These are phyloP conservation scores for Persicaria maculosa DNA, from an alignment of 148 eudicot species.

Conservation along the genomic window DNA sequence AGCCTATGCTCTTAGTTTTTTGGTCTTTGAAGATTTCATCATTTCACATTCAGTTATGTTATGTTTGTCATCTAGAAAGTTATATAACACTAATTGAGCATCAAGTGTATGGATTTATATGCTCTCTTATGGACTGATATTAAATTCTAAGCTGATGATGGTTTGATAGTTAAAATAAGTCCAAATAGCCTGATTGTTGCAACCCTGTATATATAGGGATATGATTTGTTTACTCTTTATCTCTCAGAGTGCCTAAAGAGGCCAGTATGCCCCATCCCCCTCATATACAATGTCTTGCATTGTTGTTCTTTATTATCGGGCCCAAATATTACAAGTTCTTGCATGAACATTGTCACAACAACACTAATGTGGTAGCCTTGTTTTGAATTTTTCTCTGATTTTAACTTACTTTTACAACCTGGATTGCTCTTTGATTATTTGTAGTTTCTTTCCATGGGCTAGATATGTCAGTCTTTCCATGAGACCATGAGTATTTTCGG, in stretches of 20 bases:
- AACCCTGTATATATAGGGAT: slow-evolving; percentile 32
- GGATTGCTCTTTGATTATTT: not conserved
- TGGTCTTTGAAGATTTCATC: not conserved
- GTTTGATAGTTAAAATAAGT: slow-evolving; percentile 8
- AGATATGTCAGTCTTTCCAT: not conserved
- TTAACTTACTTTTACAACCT: not conserved
- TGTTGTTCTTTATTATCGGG: slow-evolving; percentile 43
- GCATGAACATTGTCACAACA: slow-evolving; percentile 42
- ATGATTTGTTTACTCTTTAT: slow-evolving; percentile 36
- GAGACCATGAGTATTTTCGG: too few relatives aligned
- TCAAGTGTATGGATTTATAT: not conserved
- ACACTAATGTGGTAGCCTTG: slow-evolving; percentile 52
- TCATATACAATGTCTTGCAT: slow-evolving; percentile 27
- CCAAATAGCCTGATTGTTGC: not conserved
- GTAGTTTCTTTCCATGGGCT: not conserved
- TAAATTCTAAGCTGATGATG: not conserved
- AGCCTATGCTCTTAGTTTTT: not conserved
- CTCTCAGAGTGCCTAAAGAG: slow-evolving; percentile 31
- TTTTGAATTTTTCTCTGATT: not conserved
- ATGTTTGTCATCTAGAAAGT: not conserved
- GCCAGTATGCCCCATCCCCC: slow-evolving; percentile 30
- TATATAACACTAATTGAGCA: not conserved
- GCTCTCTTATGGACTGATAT: not conserved
- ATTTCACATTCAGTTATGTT: not conserved
- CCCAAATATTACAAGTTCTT: slow-evolving; percentile 32